Evolutionary conservation across 805 yeast species (phyloP).

Genomic region (Kodamaea leandrae): DNA sequence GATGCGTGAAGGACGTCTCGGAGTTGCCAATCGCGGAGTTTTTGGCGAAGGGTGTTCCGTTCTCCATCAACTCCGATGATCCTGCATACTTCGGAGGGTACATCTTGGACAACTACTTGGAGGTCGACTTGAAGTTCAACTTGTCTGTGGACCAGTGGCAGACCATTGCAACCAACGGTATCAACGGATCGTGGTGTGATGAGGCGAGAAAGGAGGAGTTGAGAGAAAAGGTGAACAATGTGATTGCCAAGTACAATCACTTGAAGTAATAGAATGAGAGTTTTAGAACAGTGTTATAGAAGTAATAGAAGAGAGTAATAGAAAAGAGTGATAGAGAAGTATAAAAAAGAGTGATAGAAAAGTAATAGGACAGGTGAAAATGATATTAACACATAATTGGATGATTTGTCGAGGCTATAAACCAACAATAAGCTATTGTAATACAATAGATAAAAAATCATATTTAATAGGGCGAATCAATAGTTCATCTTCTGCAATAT

Average conservation of each 20-base stretch:
- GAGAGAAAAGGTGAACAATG: slow-evolving; percentile 42
- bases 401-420: no score
- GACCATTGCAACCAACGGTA: slow-evolving; percentile 59
- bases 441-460: no score
- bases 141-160: slow-evolving; percentile 62
- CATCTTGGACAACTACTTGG: slow-evolving; percentile 66
- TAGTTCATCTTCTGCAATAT: no score
- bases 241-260: slow-evolving; percentile 35
- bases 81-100: slow-evolving; percentile 41
- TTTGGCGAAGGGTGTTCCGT: slow-evolving; percentile 61
- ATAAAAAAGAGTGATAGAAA: no score
- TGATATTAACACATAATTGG: no score
- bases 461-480: no score
- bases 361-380: no score
- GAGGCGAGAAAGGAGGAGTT: slow-evolving; percentile 54
- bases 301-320: neutral
- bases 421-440: no score
- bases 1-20: slow-evolving; percentile 64
- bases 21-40: slow-evolving; percentile 65
- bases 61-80: slow-evolving; percentile 75
- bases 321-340: no score
- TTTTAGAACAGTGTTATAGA: no score
- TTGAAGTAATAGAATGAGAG: neutral
- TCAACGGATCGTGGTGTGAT: slow-evolving; percentile 71
- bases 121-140: slow-evolving; percentile 64